These are phyloP conservation scores for Fusarium sp. DNA, from an alignment of 2,329 filamentous ascomycete species.

Conservation along the genomic window DNA sequence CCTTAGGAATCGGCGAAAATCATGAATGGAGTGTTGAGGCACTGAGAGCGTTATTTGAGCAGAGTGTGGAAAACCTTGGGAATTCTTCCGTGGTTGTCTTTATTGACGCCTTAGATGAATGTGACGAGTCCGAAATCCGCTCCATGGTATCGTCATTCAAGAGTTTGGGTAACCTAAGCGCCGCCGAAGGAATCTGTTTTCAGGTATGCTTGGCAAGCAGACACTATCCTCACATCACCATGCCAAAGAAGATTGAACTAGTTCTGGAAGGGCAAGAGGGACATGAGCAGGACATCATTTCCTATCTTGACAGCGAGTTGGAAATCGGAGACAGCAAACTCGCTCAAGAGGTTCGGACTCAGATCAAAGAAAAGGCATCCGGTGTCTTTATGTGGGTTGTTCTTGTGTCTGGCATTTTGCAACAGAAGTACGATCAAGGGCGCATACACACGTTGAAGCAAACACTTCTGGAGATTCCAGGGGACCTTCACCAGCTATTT, in stretches of 20 bases:
- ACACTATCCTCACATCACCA: slow-evolving; percentile 54
- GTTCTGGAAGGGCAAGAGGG: slow-evolving; percentile 39
- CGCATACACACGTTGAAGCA: slow-evolving; percentile 33
- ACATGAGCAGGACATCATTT: slow-evolving; percentile 40
- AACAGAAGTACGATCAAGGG: slow-evolving; percentile 44
- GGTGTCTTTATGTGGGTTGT: slow-evolving; percentile 56
- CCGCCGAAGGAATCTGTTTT: slow-evolving; percentile 27
- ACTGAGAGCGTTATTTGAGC: not conserved
- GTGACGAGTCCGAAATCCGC: slow-evolving; percentile 49
- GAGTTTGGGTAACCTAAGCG: slow-evolving; percentile 42
- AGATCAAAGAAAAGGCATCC: slow-evolving; percentile 48
- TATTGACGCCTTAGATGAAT: slow-evolving; percentile 59
- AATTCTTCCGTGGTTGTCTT: slow-evolving; percentile 1
- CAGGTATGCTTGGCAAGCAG: slow-evolving; percentile 55
- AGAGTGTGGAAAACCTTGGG: not conserved
- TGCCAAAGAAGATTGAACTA: slow-evolving; percentile 39
- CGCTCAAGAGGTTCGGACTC: not conserved
- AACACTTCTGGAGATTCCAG: slow-evolving; percentile 48
- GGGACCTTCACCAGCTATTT: slow-evolving; percentile 56
- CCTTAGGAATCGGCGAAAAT: not conserved
- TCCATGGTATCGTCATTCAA: slow-evolving; percentile 55
- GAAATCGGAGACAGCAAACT: not conserved
- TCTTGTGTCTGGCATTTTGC: slow-evolving; percentile 50
- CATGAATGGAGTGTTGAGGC: not conserved
- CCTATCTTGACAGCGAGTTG: slow-evolving; percentile 28